A percentile compares a stretch with the other conserved stretches of the same genome.
Conservation (phyloP, 371 early-diverging fungal genomes). For the Blyttiomyces sp. region DNA sequence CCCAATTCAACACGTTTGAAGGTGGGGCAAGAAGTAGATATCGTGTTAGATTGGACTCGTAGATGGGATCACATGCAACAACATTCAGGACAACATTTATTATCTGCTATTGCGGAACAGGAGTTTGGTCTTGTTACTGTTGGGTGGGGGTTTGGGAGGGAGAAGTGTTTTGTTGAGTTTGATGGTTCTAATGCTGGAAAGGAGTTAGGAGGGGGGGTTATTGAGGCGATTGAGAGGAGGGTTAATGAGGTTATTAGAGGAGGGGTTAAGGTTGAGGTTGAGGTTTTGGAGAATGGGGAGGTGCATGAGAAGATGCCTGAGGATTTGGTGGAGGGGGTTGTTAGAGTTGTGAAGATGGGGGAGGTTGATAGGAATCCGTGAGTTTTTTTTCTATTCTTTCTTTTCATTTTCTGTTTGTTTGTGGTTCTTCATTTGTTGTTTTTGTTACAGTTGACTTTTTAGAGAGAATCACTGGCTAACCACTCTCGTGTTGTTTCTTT, state of each 20-base stretch:
- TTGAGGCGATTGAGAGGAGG: slow-evolving; percentile 49
- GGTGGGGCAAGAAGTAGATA: slow-evolving; percentile 49
- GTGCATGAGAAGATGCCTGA: slow-evolving; percentile 14
- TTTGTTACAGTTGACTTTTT: too few species aligned
- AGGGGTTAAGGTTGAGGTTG: slow-evolving; percentile 39
- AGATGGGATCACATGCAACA: slow-evolving; percentile 80
- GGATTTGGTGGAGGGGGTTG: slow-evolving; percentile 14
- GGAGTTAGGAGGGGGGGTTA: slow-evolving; percentile 42
- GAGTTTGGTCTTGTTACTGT: slow-evolving; percentile 57
- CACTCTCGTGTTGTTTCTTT: too few species aligned
- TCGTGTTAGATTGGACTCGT: slow-evolving; percentile 65
- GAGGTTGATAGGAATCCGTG: slow-evolving; percentile 19
- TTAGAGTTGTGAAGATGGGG: slow-evolving; percentile 17
- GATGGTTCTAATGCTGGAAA: slow-evolving; percentile 29
- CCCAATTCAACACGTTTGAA: slow-evolving; percentile 27
- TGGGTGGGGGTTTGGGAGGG: slow-evolving; percentile 66
- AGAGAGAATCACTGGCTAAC: too few species aligned
- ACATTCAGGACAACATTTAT: slow-evolving; percentile 74
- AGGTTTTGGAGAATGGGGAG: slow-evolving; percentile 6
- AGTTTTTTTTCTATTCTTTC: background rate
- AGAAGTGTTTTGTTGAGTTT: slow-evolving; percentile 59
- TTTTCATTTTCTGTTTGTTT: background rate
- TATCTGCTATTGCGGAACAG: slow-evolving; percentile 67
- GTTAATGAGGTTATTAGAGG: slow-evolving; percentile 60
- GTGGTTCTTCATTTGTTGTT: too few species aligned